These are phyloP conservation scores for Suillus fuscotomentosus DNA, from an alignment of 768 basidiomycete species.

Conservation along the genomic window DNA sequence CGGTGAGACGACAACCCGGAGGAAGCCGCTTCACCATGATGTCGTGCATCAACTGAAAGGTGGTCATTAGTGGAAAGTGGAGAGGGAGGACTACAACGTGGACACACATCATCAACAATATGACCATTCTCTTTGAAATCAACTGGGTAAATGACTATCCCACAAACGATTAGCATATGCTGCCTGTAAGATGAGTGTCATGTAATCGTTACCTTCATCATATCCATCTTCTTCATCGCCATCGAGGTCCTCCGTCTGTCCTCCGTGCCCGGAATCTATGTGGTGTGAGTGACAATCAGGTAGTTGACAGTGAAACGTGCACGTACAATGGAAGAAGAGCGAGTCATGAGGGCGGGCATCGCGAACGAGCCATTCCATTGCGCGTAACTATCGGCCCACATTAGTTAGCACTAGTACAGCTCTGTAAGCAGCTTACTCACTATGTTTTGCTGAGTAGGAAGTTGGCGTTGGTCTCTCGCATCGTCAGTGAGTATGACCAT, in stretches of 20 bases:
- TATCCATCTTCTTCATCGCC: slow-evolving; percentile 85
- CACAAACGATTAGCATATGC: neutral
- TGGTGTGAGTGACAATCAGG: neutral
- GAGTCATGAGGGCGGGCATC: slow-evolving; percentile 82
- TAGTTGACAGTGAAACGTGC: neutral
- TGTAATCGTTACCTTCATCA: slow-evolving; percentile 61
- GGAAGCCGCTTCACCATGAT: slow-evolving; percentile 83
- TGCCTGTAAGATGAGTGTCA: too few relatives aligned
- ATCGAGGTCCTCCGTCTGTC: slow-evolving; percentile 79
- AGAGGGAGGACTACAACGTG: neutral
- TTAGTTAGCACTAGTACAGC: neutral
- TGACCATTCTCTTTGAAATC: slow-evolving; percentile 64
- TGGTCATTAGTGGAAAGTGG: slow-evolving; percentile 7
- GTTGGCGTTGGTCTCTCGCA: slow-evolving; percentile 52
- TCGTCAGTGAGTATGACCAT: slow-evolving; percentile 89
- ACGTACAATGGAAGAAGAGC: slow-evolving; percentile 75
- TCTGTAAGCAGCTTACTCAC: slow-evolving; percentile 33
- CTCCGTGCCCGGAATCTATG: slow-evolving; percentile 90
- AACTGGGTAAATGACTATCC: slow-evolving; percentile 82
- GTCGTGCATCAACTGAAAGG: slow-evolving; percentile 61
- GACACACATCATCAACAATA: slow-evolving; percentile 86
- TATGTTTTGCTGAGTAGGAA: slow-evolving; percentile 83
- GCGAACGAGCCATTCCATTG: slow-evolving; percentile 91
- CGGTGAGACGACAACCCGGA: slow-evolving; percentile 83
- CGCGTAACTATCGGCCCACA: slow-evolving; percentile 48